A percentile compares a stretch with the other conserved stretches of the same genome.
These are phyloP conservation scores for Boletus sp. DNA, from an alignment of 768 basidiomycete genomes.

Conservation along the genomic window DNA sequence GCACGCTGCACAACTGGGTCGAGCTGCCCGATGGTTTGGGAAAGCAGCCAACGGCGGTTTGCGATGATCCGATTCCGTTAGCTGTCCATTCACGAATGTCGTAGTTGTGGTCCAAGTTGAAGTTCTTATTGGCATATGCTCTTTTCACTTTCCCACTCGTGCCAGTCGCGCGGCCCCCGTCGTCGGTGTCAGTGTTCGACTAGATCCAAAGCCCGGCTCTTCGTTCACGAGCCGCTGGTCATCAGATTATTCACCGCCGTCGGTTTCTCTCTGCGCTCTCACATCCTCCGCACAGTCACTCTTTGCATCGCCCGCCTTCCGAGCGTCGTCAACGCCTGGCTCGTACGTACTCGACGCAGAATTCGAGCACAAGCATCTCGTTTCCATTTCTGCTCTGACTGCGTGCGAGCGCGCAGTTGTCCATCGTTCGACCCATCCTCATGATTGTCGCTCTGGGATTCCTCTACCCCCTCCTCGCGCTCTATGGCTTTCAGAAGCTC, in stretches of 20 bases:
- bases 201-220: background rate
- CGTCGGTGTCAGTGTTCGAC: too few species aligned
- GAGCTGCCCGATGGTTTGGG: background rate
- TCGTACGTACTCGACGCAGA: background rate
- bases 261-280: background rate
- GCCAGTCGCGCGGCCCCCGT: background rate
- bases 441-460: conserved; percentile 27
- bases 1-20: conserved; percentile 8
- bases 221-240: background rate
- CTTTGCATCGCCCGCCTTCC: background rate
- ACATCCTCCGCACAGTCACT: too few species aligned
- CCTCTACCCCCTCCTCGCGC: conserved; percentile 18
- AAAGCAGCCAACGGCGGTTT: conserved; percentile 2
- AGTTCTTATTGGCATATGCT: background rate
- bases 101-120: background rate
- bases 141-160: background rate
- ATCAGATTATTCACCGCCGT: background rate
- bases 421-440: background rate
- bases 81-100: background rate
- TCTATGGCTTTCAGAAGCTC: conserved; percentile 18
- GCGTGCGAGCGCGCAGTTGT: background rate
- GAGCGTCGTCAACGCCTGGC: background rate
- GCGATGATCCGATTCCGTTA: background rate
- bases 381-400: background rate
- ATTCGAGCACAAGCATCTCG: background rate